Evolutionary conservation across 2,329 filamentous ascomycete species (phyloP).

Genomic region (Botryotinia calthae): DNA sequence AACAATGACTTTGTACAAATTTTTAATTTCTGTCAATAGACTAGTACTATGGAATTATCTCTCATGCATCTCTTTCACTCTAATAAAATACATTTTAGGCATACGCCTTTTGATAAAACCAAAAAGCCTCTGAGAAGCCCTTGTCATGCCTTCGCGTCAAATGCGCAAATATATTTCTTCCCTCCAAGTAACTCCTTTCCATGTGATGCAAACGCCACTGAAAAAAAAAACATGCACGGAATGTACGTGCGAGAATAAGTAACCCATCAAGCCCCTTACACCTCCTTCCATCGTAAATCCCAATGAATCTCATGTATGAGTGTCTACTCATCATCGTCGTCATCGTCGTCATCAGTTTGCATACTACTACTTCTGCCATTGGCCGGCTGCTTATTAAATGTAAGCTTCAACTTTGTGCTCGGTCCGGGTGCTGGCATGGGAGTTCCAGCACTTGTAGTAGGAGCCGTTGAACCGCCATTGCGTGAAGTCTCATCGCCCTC

Average conservation of each 20-base stretch:
- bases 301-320: slow-evolving; percentile 21
- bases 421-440: slow-evolving; percentile 56
- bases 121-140: not conserved
- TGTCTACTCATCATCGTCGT: slow-evolving; percentile 37
- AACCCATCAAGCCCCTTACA: slow-evolving; percentile 23
- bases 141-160: slow-evolving; percentile 12
- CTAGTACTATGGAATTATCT: slow-evolving; percentile 4
- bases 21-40: not conserved
- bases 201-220: slow-evolving; percentile 24
- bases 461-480: slow-evolving; percentile 43
- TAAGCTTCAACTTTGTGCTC: slow-evolving; percentile 62
- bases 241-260: slow-evolving; percentile 12
- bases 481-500: slow-evolving; percentile 48
- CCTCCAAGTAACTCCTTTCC: slow-evolving; percentile 7
- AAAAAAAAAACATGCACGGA: slow-evolving; percentile 18
- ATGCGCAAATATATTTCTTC: slow-evolving; percentile 10
- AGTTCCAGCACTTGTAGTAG: slow-evolving; percentile 60
- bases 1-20: not conserved
- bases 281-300: slow-evolving; percentile 21
- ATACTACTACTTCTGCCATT: slow-evolving; percentile 43
- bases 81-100: slow-evolving; percentile 40
- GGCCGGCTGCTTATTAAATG: slow-evolving; percentile 47
- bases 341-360: slow-evolving; percentile 55
- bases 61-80: slow-evolving; percentile 25
- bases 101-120: slow-evolving; percentile 21